Evolutionary conservation across 2,329 filamentous ascomycete genomes (phyloP).

Genomic region (Stachybotrys elegans): DNA sequence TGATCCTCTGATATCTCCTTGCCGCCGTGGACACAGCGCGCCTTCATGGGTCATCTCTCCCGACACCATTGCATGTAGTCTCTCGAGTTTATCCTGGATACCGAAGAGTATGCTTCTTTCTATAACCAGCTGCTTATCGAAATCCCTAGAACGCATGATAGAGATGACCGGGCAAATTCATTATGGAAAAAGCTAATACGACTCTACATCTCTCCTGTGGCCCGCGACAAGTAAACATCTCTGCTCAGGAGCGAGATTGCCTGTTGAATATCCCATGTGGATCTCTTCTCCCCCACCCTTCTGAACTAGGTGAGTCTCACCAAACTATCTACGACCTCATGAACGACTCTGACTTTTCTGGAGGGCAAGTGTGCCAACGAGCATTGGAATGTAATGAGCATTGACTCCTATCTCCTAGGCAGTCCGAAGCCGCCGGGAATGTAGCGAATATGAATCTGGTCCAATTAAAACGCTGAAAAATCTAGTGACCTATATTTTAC

Average conservation of each 20-base stretch:
- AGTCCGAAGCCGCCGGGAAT: constrained; percentile 1
- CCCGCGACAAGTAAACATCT: neutral
- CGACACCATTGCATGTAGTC: neutral
- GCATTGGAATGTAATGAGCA: too few relatives aligned
- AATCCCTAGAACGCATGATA: neutral
- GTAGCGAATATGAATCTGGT: neutral
- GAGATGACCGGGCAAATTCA: neutral
- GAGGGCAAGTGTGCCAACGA: too few relatives aligned
- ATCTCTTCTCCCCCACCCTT: neutral
- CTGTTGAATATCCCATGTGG: neutral
- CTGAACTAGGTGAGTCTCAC: neutral
- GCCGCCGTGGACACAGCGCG: neutral
- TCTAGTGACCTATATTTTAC: too few relatives aligned
- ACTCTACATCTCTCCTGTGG: neutral
- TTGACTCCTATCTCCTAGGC: neutral
- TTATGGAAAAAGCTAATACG: neutral
- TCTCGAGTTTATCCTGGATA: neutral
- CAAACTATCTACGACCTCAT: neutral
- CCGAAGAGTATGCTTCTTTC: neutral
- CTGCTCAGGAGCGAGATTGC: neutral
- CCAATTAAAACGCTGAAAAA: neutral
- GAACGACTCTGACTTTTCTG: too few relatives aligned
- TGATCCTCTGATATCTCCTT: neutral
- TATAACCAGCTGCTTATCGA: neutral
- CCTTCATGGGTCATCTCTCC: neutral